phyloP scores from a whole-genome alignment of 352 stramenopile species.

The Phytophthora syringae region DNA sequence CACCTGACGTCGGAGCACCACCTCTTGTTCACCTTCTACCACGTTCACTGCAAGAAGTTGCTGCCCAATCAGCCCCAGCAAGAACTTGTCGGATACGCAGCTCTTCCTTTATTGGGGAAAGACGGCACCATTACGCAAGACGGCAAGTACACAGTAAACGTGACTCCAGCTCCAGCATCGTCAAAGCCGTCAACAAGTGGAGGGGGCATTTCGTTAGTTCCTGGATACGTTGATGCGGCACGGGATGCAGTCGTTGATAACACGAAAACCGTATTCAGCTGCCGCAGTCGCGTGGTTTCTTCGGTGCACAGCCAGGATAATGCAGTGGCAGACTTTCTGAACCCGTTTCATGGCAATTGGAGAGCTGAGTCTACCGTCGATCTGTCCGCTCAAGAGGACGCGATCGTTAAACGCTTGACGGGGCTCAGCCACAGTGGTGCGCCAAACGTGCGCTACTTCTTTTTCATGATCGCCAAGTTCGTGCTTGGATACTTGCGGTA shows the following conservation, averaged over 20 bases:
- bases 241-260: constrained; percentile 39
- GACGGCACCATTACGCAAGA: constrained; percentile 64
- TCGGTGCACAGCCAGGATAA: constrained; percentile 69
- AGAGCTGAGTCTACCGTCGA: constrained; percentile 1
- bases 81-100: constrained; percentile 67
- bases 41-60: constrained; percentile 87
- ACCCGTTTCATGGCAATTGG: constrained; percentile 49
- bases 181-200: constrained; percentile 22
- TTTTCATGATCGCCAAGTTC: constrained; percentile 54
- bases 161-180: constrained; percentile 36
- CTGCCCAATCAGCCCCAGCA: constrained; percentile 61
- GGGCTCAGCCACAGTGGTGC: constrained; percentile 40
- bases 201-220: constrained; percentile 37
- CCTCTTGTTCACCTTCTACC: constrained; percentile 79
- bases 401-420: constrained; percentile 38
- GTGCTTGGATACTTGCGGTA: constrained; percentile 62
- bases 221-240: constrained; percentile 48
- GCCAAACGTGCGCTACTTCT: constrained; percentile 57
- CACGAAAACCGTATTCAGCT: constrained; percentile 49
- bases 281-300: constrained; percentile 53
- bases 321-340: constrained; percentile 48
- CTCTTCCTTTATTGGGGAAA: constrained; percentile 52
- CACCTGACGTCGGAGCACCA: constrained; percentile 55
- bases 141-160: constrained; percentile 43
- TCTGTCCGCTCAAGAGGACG: constrained; percentile 31